phyloP scores from a whole-genome alignment of 208 protist genomes.

The Herpetomonas tarakana region DNA sequence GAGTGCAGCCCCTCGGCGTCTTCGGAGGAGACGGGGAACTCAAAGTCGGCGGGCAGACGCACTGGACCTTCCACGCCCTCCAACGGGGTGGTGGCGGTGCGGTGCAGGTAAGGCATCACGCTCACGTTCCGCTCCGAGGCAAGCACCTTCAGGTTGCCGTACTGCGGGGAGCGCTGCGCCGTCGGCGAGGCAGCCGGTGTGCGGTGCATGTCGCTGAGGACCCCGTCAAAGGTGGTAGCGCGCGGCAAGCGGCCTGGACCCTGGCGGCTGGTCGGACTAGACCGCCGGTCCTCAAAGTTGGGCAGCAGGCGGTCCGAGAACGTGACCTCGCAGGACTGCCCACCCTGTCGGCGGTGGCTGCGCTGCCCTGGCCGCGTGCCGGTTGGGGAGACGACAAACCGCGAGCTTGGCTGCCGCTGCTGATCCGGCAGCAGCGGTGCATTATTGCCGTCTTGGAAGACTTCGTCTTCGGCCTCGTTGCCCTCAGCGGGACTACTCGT shows the following conservation, averaged over 20 bases:
- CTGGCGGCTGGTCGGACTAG: background rate
- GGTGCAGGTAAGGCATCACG: constrained; percentile 31
- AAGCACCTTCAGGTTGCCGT: constrained; percentile 29
- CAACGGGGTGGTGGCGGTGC: background rate
- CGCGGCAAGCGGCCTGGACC: constrained; percentile 4
- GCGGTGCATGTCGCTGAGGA: constrained; percentile 1
- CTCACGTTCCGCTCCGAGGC: constrained; percentile 39
- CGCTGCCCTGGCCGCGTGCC: no score
- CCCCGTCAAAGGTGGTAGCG: constrained; percentile 16
- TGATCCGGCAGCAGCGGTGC: background rate
- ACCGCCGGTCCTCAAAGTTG: background rate
- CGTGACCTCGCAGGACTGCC: background rate
- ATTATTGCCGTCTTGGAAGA: no score
- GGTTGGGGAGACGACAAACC: no score
- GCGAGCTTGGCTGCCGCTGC: background rate
- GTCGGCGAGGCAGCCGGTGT: constrained; percentile 17
- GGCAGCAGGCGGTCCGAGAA: background rate
- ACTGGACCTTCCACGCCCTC: constrained; percentile 19
- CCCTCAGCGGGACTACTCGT: background rate
- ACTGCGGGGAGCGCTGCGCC: constrained; percentile 9
- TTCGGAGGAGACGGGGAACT: constrained; percentile 70
- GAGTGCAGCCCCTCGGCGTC: constrained; percentile 81
- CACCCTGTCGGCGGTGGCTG: background rate
- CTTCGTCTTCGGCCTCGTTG: background rate
- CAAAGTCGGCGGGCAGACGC: constrained; percentile 54